Conservation (phyloP, 352 stramenopile genomes). For the Pythium pyrilobum region DNA sequence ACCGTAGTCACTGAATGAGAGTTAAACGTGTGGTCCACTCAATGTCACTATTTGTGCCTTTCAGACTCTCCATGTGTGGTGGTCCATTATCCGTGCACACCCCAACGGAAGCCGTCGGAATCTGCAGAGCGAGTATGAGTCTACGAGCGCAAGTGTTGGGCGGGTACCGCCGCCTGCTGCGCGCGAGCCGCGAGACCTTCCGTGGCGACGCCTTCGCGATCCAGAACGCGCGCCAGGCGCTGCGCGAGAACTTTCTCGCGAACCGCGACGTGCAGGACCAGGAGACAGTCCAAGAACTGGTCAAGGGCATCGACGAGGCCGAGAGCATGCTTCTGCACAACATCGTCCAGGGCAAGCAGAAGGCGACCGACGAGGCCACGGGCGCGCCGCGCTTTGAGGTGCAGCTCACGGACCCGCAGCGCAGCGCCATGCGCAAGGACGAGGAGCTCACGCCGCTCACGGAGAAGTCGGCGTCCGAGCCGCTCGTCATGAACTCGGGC, state of each 20-base stretch:
- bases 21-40: too few relatives aligned
- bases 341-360: conserved; percentile 75
- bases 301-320: conserved; percentile 76
- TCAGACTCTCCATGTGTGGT: too few relatives aligned
- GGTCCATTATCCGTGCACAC: not conserved
- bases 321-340: conserved; percentile 83
- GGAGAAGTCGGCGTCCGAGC: conserved; percentile 61
- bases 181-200: conserved; percentile 69
- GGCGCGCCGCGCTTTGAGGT: conserved; percentile 55
- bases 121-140: conserved; percentile 28
- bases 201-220: conserved; percentile 61
- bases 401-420: conserved; percentile 75
- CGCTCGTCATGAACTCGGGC: conserved; percentile 76
- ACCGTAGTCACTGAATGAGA: too few relatives aligned
- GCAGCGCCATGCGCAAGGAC: conserved; percentile 70
- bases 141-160: conserved; percentile 54
- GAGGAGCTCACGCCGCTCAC: conserved; percentile 79
- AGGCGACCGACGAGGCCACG: conserved; percentile 25
- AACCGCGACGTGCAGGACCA: conserved; percentile 58
- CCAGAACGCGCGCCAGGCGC: conserved; percentile 41
- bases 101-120: not conserved
- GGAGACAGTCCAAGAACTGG: conserved; percentile 44
- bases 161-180: conserved; percentile 72
- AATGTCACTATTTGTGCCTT: too few relatives aligned
- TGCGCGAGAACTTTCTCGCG: conserved; percentile 64